phyloP scores from a whole-genome alignment of 495 filamentous ascomycete species.

The Glutinoglossum americanum region DNA sequence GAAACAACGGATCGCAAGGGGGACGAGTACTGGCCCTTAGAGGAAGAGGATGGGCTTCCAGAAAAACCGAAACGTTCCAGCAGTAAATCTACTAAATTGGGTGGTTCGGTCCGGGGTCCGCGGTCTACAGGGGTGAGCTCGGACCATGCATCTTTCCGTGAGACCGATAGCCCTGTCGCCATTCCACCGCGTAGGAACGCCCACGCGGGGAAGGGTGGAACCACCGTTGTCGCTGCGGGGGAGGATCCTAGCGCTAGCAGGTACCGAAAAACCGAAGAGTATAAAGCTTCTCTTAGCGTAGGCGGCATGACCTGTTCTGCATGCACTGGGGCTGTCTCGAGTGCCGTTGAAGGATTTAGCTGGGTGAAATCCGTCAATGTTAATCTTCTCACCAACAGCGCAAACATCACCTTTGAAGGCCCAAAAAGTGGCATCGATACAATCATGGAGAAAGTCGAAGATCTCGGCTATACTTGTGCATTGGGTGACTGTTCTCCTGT shows the following conservation, averaged over 20 bases:
- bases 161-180: neutral
- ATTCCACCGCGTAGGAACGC: neutral
- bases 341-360: slow-evolving; percentile 24
- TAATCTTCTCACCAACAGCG: slow-evolving; percentile 37
- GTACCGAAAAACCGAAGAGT: neutral
- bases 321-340: slow-evolving; percentile 32
- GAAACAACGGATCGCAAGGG: neutral
- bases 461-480: slow-evolving; percentile 31
- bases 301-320: slow-evolving; percentile 44
- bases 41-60: neutral
- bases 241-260: neutral
- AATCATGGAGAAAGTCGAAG: slow-evolving; percentile 27
- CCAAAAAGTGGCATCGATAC: slow-evolving; percentile 18
- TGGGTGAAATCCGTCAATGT: slow-evolving; percentile 34
- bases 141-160: neutral
- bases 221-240: slow-evolving; percentile 19
- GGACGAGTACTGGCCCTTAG: neutral
- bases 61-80: neutral
- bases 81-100: neutral
- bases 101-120: neutral
- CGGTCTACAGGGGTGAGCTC: neutral
- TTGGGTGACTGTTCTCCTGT: slow-evolving; percentile 10
- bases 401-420: slow-evolving; percentile 24
- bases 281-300: slow-evolving; percentile 36
- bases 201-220: slow-evolving; percentile 17